These are phyloP conservation scores for Trichoderma guizhouense DNA, from an alignment of 2,329 filamentous ascomycete genomes.

Conservation along the genomic window DNA sequence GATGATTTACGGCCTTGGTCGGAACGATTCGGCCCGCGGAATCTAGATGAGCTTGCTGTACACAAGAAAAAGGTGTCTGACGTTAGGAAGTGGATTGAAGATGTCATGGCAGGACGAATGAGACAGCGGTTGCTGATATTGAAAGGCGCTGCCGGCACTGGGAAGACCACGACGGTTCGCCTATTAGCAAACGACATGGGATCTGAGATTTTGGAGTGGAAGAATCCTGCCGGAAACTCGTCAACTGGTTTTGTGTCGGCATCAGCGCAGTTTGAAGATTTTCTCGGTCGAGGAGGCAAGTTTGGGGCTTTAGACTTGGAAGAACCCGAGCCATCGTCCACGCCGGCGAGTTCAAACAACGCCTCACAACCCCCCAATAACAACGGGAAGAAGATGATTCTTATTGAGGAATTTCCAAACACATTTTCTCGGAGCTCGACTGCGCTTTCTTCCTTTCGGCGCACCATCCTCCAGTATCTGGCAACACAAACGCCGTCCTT, in stretches of 20 bases:
- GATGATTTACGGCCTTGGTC: conserved; percentile 77
- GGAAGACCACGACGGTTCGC: conserved; percentile 84
- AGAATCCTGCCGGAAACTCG: conserved; percentile 66
- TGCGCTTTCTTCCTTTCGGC: conserved; percentile 67
- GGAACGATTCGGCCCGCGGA: conserved; percentile 73
- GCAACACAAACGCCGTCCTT: conserved; percentile 61
- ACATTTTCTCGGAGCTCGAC: conserved; percentile 65
- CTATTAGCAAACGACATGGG: conserved; percentile 75
- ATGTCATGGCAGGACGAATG: conserved; percentile 63
- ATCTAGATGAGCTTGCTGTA: conserved; percentile 81
- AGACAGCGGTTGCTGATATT: conserved; percentile 75
- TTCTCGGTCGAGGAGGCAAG: conserved; percentile 75
- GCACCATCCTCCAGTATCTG: conserved; percentile 71
- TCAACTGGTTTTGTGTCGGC: conserved; percentile 64
- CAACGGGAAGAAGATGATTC: conserved; percentile 53
- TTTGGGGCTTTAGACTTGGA: conserved; percentile 67
- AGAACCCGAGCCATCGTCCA: conserved; percentile 27
- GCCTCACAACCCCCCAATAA: conserved; percentile 17
- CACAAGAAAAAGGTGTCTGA: conserved; percentile 93
- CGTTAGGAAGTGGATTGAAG: conserved; percentile 77
- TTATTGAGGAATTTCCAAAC: conserved; percentile 81
- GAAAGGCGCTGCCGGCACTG: conserved; percentile 86
- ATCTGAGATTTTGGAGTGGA: conserved; percentile 83
- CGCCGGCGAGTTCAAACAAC: conserved; percentile 23
- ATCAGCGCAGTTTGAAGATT: conserved; percentile 85